Evolutionary conservation across 768 basidiomycete genomes (phyloP), one percentile per base, ranked within the genome.

Genomic region (Amanita phalloides): DNA sequence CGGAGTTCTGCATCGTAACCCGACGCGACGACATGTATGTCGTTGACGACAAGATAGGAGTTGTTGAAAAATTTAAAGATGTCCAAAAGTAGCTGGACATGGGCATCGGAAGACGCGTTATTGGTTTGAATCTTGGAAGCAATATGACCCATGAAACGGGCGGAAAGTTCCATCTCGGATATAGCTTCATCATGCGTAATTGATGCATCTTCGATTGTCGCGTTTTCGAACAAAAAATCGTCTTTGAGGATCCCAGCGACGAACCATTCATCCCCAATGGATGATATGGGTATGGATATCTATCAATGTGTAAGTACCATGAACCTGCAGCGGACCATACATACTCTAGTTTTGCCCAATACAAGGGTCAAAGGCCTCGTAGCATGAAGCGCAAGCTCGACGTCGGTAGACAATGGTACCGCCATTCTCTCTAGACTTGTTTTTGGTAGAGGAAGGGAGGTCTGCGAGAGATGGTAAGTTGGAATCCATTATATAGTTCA

Each of bases 191-290:
- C 66, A 55, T 76, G 70, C 54, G 81, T 81, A 55, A 73, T 62
- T 58, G 81, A 71, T 25, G 65, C 66, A 49, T 75, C 70, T 51
- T 70, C 77, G 65, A 76, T 57, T 64, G 73, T 75, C 30, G 72
- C 72, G 63, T 81, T 79, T 51, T 75, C 66, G 66, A 90, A 79
- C 51, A 75, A 68, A 65, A 95, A 97, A 54, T 93, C 89, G 61
- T 96, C 92, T 61, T 87, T 76, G 53, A 95, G 79, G 61, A 93
- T 82, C 70, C 95, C 92, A 48, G 93, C 92, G 49, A 82, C 78
- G 62, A 92, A 90, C 93, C 94, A 96, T 67, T 90, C 81, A 66
- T 92, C 82, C 57, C 73, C 56, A 36, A 72, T 70, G n/a, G 88
- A 82, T 43, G 90, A 84, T 53, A 96, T 87, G 43, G 90, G 91